phyloP scores from a whole-genome alignment of 2,329 filamentous ascomycete species.

The Epicoccum nigrum region DNA sequence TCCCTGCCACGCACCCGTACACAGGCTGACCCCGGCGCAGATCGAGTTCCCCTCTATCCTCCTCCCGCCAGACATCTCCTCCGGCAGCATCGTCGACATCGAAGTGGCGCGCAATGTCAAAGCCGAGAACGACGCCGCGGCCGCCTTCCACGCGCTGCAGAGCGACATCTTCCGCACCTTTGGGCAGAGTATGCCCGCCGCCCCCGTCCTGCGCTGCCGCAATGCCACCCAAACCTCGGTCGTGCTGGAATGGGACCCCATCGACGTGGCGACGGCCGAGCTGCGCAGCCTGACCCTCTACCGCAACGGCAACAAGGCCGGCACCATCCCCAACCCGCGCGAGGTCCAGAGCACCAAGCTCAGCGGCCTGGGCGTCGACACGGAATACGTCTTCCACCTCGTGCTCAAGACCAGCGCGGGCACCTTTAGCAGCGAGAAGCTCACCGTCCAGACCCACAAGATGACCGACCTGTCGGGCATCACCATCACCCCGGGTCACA shows the following conservation, averaged over 20 bases:
- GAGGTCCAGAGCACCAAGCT: constrained; percentile 97
- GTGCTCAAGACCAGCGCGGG: constrained; percentile 90
- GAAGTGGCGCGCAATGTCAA: constrained; percentile 84
- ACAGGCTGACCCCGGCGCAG: constrained; percentile 56
- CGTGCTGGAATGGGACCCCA: constrained; percentile 96
- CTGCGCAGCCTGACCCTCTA: constrained; percentile 88
- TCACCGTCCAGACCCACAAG: constrained; percentile 91
- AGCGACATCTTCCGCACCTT: constrained; percentile 86
- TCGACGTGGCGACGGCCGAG: constrained; percentile 89
- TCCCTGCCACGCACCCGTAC: constrained; percentile 25
- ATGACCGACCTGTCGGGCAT: constrained; percentile 98
- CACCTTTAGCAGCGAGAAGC: constrained; percentile 80
- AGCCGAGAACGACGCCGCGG: constrained; percentile 76
- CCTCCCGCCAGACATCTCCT: constrained; percentile 91
- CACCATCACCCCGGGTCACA: constrained; percentile 87
- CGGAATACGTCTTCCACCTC: constrained; percentile 93
- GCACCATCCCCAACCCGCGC: constrained; percentile 85
- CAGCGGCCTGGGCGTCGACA: constrained; percentile 92
- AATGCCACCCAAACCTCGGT: constrained; percentile 99
- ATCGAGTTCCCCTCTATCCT: constrained; percentile 99
- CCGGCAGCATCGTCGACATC: constrained; percentile 97
- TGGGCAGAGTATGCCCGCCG: constrained; percentile 75
- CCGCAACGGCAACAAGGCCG: constrained; percentile 95
- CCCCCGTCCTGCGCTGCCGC: constrained; percentile 84
- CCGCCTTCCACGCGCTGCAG: constrained; percentile 84